Evolutionary conservation across 2,329 filamentous ascomycete genomes (phyloP).

Genomic region (Fusarium newnesense): DNA sequence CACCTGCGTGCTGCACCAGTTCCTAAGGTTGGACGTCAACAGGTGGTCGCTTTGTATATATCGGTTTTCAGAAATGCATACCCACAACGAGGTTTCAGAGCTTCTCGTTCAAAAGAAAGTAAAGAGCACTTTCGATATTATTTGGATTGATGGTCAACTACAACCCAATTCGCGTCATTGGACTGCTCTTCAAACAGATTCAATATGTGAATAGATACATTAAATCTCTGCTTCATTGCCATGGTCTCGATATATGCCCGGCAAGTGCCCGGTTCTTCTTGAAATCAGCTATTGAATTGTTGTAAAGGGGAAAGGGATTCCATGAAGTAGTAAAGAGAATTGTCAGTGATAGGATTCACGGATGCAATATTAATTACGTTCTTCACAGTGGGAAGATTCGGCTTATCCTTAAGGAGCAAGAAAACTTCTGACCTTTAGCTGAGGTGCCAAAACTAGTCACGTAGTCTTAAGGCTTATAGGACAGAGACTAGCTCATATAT

Average conservation of each 20-base stretch:
- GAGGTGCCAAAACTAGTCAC: not conserved
- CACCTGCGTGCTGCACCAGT: not conserved
- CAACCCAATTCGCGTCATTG: not conserved
- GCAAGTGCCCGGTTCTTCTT: not conserved
- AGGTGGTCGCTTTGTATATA: not conserved
- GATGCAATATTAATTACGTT: not conserved
- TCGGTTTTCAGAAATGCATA: not conserved
- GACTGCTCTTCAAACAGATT: not conserved
- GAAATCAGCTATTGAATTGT: not conserved
- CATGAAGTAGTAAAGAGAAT: no score
- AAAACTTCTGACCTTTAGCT: no score
- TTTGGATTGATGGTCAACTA: no score
- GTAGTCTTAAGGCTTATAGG: no score
- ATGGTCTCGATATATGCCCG: not conserved
- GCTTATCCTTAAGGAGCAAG: not conserved
- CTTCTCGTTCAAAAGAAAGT: not conserved
- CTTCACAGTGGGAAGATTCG: not conserved
- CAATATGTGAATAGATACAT: not conserved
- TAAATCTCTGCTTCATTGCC: not conserved
- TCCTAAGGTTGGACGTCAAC: not conserved
- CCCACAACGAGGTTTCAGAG: not conserved
- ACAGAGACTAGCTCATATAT: not conserved
- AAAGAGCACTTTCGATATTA: not conserved
- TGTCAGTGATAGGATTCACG: rapidly evolving
- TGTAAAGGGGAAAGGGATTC: not conserved